Conservation (phyloP, 2,329 filamentous ascomycete genomes). For the Ceratocystiopsis minuta region DNA sequence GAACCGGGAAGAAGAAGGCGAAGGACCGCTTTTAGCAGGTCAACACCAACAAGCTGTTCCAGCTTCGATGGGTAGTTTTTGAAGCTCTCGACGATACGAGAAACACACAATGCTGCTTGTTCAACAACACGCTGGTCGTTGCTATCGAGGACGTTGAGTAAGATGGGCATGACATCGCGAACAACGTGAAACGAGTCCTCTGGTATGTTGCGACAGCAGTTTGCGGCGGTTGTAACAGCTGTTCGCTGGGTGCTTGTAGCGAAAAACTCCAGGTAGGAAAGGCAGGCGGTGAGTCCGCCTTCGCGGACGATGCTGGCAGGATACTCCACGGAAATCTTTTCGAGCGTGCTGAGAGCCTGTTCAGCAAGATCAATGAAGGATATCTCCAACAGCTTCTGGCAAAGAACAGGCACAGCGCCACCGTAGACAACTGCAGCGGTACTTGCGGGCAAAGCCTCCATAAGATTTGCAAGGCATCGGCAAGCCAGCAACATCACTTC, state of each 20-base stretch:
- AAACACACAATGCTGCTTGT: conserved; percentile 88
- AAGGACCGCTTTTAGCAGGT: conserved; percentile 68
- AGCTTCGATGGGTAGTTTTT: conserved; percentile 73
- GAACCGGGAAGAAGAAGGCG: conserved; percentile 81
- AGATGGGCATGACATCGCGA: conserved; percentile 87
- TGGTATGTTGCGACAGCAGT: conserved; percentile 93
- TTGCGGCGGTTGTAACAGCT: conserved; percentile 90
- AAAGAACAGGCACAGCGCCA: conserved; percentile 85
- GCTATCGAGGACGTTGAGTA: conserved; percentile 77
- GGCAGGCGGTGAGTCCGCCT: conserved; percentile 84
- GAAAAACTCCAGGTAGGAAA: conserved; percentile 95
- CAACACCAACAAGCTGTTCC: conserved; percentile 80
- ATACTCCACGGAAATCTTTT: conserved; percentile 95
- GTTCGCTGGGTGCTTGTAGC: conserved; percentile 92
- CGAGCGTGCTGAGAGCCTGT: conserved; percentile 86
- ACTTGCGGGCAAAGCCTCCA: conserved; percentile 87
- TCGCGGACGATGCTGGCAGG: conserved; percentile 89
- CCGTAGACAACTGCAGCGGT: conserved; percentile 94
- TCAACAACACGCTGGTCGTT: conserved; percentile 94
- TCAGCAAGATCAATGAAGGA: conserved; percentile 95
- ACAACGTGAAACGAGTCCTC: conserved; percentile 86
- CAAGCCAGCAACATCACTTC: conserved; percentile 96
- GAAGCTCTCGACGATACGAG: conserved; percentile 92
- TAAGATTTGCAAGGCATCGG: conserved; percentile 86
- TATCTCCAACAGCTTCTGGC: conserved; percentile 88